Evolutionary conservation across 257 asterid species (phyloP).

Genomic region (Plantago major): DNA sequence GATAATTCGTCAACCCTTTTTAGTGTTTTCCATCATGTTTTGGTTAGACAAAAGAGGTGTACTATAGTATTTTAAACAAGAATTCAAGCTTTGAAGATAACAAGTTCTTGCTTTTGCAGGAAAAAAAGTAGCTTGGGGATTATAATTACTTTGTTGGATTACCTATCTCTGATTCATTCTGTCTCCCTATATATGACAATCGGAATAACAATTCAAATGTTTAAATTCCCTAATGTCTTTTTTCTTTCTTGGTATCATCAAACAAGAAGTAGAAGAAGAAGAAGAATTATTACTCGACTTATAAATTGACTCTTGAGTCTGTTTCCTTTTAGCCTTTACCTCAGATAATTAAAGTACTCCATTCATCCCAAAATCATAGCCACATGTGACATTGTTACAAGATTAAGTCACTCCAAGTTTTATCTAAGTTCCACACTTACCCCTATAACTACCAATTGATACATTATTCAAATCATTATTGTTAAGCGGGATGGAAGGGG

Average conservation of each 20-base stretch:
- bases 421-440: no score
- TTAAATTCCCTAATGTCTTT: neutral
- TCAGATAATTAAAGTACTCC: no score
- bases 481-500: no score
- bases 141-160: slow-evolving; percentile 5
- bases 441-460: no score
- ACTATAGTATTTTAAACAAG: slow-evolving; percentile 13
- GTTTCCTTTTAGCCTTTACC: no score
- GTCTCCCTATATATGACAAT: neutral
- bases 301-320: no score
- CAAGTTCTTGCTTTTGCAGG: neutral
- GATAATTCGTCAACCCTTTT: slow-evolving; percentile 46
- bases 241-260: neutral
- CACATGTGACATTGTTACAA: no score
- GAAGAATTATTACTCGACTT: neutral
- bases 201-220: neutral
- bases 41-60: slow-evolving; percentile 26
- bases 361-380: no score
- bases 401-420: neutral
- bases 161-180: slow-evolving; percentile 1
- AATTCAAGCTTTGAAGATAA: slow-evolving; percentile 11
- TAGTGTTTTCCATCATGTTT: slow-evolving; percentile 28
- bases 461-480: no score
- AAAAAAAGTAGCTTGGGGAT: neutral
- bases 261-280: neutral